Evolutionary conservation across 345 rosid species (phyloP), one percentile per base, ranked within the genome.

Genomic region (Theobroma cacao): DNA sequence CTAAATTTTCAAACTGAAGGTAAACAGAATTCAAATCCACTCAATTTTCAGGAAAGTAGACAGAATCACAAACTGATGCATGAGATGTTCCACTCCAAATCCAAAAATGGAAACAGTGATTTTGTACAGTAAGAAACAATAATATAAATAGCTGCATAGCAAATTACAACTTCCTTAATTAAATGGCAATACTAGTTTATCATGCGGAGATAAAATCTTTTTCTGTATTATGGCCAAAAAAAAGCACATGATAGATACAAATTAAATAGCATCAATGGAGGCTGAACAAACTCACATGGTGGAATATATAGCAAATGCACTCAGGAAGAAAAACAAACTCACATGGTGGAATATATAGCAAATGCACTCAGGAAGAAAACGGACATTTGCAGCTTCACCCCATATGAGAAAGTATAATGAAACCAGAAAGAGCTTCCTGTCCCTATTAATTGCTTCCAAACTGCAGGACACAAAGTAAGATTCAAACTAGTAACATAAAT

Each of bases 311-410:
- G 90, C 99, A 96, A 80, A 96, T 83, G 84, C 98, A 92, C 82
- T 96, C 99, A 1, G 99, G 99, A 83, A 96, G 98, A 85, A 94
- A 96, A 73, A 72, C 75, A 73, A 47, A 71, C 98, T 94, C 91
- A 96, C 99, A 78, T 89, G 81, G 84, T 96, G 99, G 87, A 96
- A 96, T 75, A 96, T 89, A 80, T 96, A 96, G 90, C 99, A 96
- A 80, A 96, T 83, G 84, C 98, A 92, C 82, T 96, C 99, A 1
- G 99, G 99, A 83, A 96, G 98, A 85, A 94, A 96, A 73, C 99
- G 97, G 82, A 92, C 91, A 86, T 96, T 96, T 80, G 98, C 99
- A 83, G 97, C 98, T 89, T 96, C 99, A 34, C 99, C 99, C 99
- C 99, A 96, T 84, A 96, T 87, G 45, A 92, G 92, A 82, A 92